Percentiles rank a stretch among this genome's conserved stretches.
Conservation (phyloP, 2,329 filamentous ascomycete species). For the Aspergillus hortae region DNA sequence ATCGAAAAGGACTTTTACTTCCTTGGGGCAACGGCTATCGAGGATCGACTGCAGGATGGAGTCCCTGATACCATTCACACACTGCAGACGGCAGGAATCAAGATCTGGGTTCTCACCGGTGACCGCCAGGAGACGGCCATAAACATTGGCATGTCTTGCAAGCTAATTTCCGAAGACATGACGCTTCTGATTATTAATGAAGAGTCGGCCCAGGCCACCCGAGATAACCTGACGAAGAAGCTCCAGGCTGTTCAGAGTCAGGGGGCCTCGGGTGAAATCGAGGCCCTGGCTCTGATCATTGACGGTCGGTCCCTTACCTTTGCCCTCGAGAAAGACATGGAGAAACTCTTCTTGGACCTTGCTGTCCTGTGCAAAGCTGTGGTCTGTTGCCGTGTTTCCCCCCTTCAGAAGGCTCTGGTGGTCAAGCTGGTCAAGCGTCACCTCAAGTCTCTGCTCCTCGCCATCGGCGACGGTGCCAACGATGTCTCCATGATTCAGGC, state of each 20-base stretch:
- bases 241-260: slow-evolving; percentile 85
- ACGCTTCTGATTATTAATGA: slow-evolving; percentile 95
- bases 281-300: slow-evolving; percentile 86
- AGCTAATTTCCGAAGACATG: slow-evolving; percentile 98
- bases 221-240: slow-evolving; percentile 90
- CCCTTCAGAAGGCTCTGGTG: slow-evolving; percentile 92
- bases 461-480: slow-evolving; percentile 96
- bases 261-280: slow-evolving; percentile 60
- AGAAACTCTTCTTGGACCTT: slow-evolving; percentile 88
- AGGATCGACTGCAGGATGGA: slow-evolving; percentile 93
- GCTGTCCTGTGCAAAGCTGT: slow-evolving; percentile 98
- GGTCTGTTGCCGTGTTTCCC: slow-evolving; percentile 93
- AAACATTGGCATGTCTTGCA: slow-evolving; percentile 99
- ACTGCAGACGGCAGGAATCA: slow-evolving; percentile 92
- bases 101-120: slow-evolving; percentile 96
- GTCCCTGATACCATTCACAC: slow-evolving; percentile 98
- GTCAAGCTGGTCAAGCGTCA: slow-evolving; percentile 98
- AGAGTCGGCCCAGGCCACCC: slow-evolving; percentile 71
- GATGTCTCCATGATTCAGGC: slow-evolving; percentile 99
- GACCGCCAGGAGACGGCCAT: slow-evolving; percentile 98
- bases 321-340: slow-evolving; percentile 87
- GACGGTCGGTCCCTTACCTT: slow-evolving; percentile 94
- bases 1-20: slow-evolving; percentile 91
- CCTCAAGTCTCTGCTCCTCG: slow-evolving; percentile 84
- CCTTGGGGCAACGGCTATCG: slow-evolving; percentile 92